phyloP scores from a whole-genome alignment of 495 filamentous ascomycete species.

The Penicillium parvum region DNA sequence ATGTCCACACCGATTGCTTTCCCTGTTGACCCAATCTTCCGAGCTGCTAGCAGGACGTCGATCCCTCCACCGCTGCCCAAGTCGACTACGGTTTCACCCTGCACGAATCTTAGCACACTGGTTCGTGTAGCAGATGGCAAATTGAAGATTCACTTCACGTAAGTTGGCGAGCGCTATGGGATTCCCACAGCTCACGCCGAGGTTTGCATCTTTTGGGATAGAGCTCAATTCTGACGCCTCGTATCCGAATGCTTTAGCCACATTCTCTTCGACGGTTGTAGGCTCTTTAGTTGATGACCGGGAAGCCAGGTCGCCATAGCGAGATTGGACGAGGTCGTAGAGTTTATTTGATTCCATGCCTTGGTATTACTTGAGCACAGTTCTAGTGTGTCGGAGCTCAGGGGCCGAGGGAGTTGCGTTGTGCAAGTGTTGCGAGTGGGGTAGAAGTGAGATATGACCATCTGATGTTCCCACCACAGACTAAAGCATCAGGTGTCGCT shows the following conservation, averaged over 20 bases:
- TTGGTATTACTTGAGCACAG: too few relatives aligned
- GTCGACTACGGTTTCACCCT: conserved; percentile 63
- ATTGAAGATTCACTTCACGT: background rate
- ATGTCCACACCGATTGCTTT: conserved; percentile 62
- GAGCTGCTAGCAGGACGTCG: conserved; percentile 57
- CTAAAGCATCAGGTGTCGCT: too few relatives aligned
- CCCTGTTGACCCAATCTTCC: conserved; percentile 50
- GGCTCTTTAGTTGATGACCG: too few relatives aligned
- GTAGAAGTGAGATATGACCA: too few relatives aligned
- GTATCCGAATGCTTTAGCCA: conserved; percentile 3
- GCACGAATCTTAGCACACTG: background rate
- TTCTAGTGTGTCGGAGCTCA: too few relatives aligned
- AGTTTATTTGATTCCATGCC: too few relatives aligned
- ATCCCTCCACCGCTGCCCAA: conserved; percentile 60
- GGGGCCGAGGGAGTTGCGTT: too few relatives aligned
- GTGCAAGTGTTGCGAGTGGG: too few relatives aligned
- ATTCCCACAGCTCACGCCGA: conserved; percentile 7
- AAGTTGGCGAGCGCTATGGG: conserved; percentile 15
- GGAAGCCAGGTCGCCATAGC: too few relatives aligned
- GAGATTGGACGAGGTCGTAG: too few relatives aligned
- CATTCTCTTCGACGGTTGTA: too few relatives aligned
- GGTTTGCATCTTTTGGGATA: conserved; percentile 3
- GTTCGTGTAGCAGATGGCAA: background rate
- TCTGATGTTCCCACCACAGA: too few relatives aligned
- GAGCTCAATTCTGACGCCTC: background rate